Evolutionary conservation across 2,329 filamentous ascomycete genomes (phyloP), one percentile per base, ranked within the genome.

Genomic region (Colletotrichum salicis): DNA sequence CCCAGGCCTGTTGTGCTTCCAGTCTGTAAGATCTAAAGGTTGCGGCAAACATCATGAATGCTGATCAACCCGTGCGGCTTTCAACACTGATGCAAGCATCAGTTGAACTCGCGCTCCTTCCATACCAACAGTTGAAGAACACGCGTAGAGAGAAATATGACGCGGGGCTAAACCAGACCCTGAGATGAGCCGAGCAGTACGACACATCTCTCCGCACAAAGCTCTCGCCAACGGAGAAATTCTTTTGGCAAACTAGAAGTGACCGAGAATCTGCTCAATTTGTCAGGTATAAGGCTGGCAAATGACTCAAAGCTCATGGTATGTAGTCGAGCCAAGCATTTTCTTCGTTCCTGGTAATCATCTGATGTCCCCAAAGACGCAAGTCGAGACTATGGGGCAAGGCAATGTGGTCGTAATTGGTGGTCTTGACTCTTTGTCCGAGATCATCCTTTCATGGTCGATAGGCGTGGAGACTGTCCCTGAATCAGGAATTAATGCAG

Each of bases 161-260:
- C 11, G 33, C n/a, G 19, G 24, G 15, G 29, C 12, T 59, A n/a
- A 10, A 8, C 8, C 35, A 2, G 5, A 45, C 13, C 3, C 7
- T 19, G n/a, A 22, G 15, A 19, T 24, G 48, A 11, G 7, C 31
- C 45, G 29, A 63, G 3, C 4, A 6, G 5, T 31, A 22, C 6
- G 7, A 6, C 19, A 11, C 29, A 29, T 11, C 19, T 11, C 33
- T 41, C 33, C 1, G n/a, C n/a, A 24, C 10, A 41, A 3, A 8
- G 1, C 6, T 10, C 10, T 41, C n/a, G n/a, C 31, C 37, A 57
- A 57, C 52, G 66, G 66, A 68, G 35, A n/a, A 68, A 68, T 41
- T 15, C 3, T 13, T n/a, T 48, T 62, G 15, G 4, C 35, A 51
- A 27, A 62, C 24, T 56, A 48, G 51, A 45, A 51, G 59, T 52